These are phyloP conservation scores for Trichoderma parareesei DNA, from an alignment of 495 filamentous ascomycete genomes.

Conservation along the genomic window DNA sequence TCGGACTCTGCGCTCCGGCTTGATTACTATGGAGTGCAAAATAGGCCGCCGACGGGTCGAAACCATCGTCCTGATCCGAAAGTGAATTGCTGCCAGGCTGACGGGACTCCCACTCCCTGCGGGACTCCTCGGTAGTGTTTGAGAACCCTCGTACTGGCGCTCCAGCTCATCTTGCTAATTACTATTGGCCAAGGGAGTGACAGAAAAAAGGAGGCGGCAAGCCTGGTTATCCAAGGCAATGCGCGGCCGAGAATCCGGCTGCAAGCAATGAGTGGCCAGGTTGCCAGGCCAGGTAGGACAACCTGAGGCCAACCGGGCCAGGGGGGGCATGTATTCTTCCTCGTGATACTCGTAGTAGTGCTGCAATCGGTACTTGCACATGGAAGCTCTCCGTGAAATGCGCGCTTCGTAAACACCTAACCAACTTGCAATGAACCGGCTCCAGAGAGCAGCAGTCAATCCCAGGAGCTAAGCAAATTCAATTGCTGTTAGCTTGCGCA, in stretches of 20 bases:
- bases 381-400: too few relatives aligned
- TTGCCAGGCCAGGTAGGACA: too few relatives aligned
- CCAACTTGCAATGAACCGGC: neutral
- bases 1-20: neutral
- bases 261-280: too few relatives aligned
- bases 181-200: neutral
- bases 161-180: too few relatives aligned
- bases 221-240: neutral
- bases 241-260: neutral
- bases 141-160: too few relatives aligned
- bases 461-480: constrained; percentile 2
- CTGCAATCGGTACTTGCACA: too few relatives aligned
- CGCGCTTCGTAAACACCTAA: too few relatives aligned
- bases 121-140: neutral
- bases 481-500: constrained; percentile 3
- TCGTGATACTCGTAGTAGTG: too few relatives aligned
- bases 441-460: neutral
- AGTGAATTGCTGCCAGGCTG: neutral
- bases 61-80: too few relatives aligned
- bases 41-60: neutral
- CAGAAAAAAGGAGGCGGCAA: neutral
- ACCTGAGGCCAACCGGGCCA: too few relatives aligned
- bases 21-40: neutral
- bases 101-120: neutral
- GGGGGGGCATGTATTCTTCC: too few relatives aligned